These are phyloP conservation scores for Elymus sibiricus DNA, from an alignment of 176 grass and related monocot species.

Conservation along the genomic window DNA sequence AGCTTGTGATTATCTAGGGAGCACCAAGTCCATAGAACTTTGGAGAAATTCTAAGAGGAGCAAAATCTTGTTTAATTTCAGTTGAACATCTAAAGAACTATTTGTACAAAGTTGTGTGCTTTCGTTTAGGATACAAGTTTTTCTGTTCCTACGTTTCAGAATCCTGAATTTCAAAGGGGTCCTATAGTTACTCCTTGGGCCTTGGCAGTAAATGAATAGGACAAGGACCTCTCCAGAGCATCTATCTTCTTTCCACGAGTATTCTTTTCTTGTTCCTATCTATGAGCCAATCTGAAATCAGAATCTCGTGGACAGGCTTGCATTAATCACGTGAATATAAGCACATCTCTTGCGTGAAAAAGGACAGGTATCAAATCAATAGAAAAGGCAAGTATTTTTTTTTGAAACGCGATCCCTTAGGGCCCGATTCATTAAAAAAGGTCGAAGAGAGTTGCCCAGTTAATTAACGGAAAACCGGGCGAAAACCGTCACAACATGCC, in stretches of 20 bases:
- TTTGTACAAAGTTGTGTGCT: background rate
- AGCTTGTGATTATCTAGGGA: no score
- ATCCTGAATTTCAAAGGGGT: background rate
- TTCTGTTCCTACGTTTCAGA: background rate
- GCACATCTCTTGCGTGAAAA: constrained; percentile 5
- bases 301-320: constrained; percentile 19
- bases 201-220: constrained; percentile 10
- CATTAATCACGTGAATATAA: constrained; percentile 15
- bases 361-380: constrained; percentile 37
- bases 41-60: background rate
- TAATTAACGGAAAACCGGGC: no score
- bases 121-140: background rate
- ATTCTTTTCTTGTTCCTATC: constrained; percentile 11
- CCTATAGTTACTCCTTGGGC: background rate
- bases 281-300: background rate
- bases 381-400: background rate
- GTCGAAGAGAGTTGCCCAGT: no score
- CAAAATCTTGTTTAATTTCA: background rate
- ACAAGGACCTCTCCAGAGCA: constrained; percentile 15
- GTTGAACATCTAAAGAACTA: background rate
- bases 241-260: constrained; percentile 30
- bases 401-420: no score
- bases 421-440: no score
- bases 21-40: background rate
- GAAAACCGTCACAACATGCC: no score